Evolutionary conservation across 2,329 filamentous ascomycete species (phyloP).

Genomic region (Clonostachys sp.): DNA sequence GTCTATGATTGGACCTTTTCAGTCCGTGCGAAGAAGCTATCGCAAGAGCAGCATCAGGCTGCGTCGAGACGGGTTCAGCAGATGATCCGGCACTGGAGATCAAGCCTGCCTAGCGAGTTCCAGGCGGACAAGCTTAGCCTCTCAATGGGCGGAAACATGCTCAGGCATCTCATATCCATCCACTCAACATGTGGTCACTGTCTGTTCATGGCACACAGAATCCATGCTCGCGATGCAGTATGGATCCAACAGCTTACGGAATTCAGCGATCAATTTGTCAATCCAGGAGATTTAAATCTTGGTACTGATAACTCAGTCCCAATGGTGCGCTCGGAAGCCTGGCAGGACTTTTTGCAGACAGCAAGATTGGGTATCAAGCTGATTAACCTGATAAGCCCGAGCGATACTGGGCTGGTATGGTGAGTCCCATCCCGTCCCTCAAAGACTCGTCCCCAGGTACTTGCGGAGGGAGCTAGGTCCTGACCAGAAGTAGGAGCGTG

Average conservation of each 20-base stretch:
- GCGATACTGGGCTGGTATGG: no score
- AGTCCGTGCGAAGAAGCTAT: not conserved
- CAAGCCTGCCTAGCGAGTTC: not conserved
- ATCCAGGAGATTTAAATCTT: no score
- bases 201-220: not conserved
- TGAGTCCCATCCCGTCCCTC: no score
- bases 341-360: no score
- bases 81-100: not conserved
- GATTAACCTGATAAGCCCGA: no score
- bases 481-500: no score
- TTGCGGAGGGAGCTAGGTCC: no score
- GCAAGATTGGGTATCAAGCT: no score
- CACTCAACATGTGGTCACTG: not conserved
- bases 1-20: constrained; percentile 1
- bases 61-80: not conserved
- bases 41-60: not conserved
- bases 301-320: no score
- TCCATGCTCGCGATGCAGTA: not conserved
- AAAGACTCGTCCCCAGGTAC: no score
- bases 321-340: no score
- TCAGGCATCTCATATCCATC: not conserved
- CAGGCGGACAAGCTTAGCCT: not conserved
- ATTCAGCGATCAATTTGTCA: not conserved
- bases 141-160: not conserved
- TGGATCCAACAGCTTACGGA: not conserved